Conservation (phyloP, 2,329 filamentous ascomycete species). For the Chaetomiaceae sp. region DNA sequence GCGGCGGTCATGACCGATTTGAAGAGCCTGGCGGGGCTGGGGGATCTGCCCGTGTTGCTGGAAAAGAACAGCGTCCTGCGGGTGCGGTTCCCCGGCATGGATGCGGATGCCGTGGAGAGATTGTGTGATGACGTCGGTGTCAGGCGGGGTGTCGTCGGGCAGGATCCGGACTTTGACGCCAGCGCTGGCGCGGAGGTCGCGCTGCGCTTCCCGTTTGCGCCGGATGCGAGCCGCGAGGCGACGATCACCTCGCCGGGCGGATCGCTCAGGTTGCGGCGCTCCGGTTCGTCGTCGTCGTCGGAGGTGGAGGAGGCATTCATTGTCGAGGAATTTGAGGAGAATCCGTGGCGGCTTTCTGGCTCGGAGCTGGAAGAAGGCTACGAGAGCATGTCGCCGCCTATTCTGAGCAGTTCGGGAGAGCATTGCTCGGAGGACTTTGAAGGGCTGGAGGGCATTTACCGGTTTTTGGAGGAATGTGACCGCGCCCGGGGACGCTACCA, state of each 20-base stretch:
- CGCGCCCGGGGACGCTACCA: constrained; percentile 24
- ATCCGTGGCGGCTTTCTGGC: constrained; percentile 39
- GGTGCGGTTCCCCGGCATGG: constrained; percentile 86
- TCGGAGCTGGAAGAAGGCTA: constrained; percentile 42
- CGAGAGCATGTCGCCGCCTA: constrained; percentile 43
- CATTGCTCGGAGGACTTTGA: constrained; percentile 46
- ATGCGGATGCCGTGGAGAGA: constrained; percentile 71
- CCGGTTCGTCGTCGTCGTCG: constrained; percentile 30
- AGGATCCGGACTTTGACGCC: constrained; percentile 68
- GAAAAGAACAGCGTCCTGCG: constrained; percentile 62
- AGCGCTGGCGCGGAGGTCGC: constrained; percentile 65
- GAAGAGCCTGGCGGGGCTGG: constrained; percentile 66
- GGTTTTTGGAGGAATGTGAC: constrained; percentile 54
- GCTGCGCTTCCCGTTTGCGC: constrained; percentile 80
- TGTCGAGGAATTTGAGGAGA: constrained; percentile 37
- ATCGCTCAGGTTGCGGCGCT: constrained; percentile 38
- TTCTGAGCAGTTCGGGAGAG: constrained; percentile 36
- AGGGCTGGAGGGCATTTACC: constrained; percentile 51
- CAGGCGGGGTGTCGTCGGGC: constrained; percentile 66
- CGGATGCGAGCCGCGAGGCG: constrained; percentile 37
- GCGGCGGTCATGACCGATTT: constrained; percentile 75
- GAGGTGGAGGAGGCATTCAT: constrained; percentile 36
- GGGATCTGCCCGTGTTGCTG: constrained; percentile 76
- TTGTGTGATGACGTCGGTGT: constrained; percentile 86
- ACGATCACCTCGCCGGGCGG: constrained; percentile 42